These are phyloP conservation scores for Penicillium atrosanguineum DNA, from an alignment of 495 filamentous ascomycete genomes.

Conservation along the genomic window DNA sequence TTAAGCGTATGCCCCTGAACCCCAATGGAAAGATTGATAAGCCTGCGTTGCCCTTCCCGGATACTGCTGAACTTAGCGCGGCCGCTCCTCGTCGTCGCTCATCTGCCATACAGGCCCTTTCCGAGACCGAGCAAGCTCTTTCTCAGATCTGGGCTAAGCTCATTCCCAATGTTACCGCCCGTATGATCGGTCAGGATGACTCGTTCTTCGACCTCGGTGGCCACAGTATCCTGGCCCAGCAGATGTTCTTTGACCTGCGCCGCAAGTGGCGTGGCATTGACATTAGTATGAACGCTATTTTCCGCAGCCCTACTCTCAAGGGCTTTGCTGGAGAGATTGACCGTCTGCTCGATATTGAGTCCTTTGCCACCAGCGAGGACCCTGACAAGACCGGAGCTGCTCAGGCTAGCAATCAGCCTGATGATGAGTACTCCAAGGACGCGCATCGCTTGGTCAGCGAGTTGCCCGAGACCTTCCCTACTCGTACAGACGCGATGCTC, in stretches of 20 bases:
- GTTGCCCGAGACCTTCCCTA: constrained; percentile 43
- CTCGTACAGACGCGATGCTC: constrained; percentile 26
- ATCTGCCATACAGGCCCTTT: constrained; percentile 40
- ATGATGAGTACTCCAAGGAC: constrained; percentile 67
- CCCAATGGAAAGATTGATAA: constrained; percentile 95
- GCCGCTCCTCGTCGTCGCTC: constrained; percentile 38
- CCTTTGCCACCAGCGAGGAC: constrained; percentile 33
- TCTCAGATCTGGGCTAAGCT: constrained; percentile 63
- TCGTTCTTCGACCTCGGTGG: constrained; percentile 88
- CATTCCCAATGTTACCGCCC: constrained; percentile 52
- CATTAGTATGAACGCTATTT: constrained; percentile 74
- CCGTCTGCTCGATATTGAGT: constrained; percentile 44
- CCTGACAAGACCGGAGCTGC: constrained; percentile 23
- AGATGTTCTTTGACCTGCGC: constrained; percentile 70
- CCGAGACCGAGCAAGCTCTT: constrained; percentile 64
- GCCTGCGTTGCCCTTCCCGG: constrained; percentile 87
- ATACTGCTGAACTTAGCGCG: constrained; percentile 57
- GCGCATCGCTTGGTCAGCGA: constrained; percentile 53
- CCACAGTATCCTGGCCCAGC: constrained; percentile 82
- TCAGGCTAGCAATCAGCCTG: constrained; percentile 29
- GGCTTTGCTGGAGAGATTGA: constrained; percentile 77
- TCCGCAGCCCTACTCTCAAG: constrained; percentile 69
- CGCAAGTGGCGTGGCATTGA: constrained; percentile 63
- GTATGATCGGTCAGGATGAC: constrained; percentile 61
- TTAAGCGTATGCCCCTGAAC: constrained; percentile 81